Percentiles rank a stretch among this genome's conserved stretches.
Evolutionary conservation across 352 stramenopile genomes (phyloP).

Genomic region (Phytophthora podocarpi): DNA sequence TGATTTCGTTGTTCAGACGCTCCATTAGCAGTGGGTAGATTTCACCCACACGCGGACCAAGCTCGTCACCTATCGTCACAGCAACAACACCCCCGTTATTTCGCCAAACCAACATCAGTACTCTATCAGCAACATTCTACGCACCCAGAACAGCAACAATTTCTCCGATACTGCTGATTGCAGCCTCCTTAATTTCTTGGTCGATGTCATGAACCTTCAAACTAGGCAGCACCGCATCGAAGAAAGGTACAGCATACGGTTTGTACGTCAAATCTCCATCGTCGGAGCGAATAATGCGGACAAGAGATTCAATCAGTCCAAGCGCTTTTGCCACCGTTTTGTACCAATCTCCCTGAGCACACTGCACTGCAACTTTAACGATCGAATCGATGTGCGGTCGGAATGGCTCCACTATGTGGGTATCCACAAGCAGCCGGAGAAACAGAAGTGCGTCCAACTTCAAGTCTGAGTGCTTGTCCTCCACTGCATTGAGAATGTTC

Average conservation of each 20-base stretch:
- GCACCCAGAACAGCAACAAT: conserved; percentile 80
- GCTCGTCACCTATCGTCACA: conserved; percentile 64
- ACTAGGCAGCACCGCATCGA: conserved; percentile 93
- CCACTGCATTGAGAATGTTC: conserved; percentile 85
- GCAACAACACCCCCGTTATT: conserved; percentile 4
- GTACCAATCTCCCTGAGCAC: conserved; percentile 97
- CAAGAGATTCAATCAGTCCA: conserved; percentile 92
- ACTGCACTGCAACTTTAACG: conserved; percentile 87
- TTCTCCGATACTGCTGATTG: conserved; percentile 91
- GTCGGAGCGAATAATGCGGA: conserved; percentile 75
- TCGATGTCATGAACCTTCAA: conserved; percentile 97
- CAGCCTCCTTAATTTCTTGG: conserved; percentile 99
- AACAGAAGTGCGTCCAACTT: conserved; percentile 96
- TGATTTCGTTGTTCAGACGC: conserved; percentile 98
- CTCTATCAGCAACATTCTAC: conserved; percentile 6
- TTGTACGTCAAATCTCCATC: conserved; percentile 42
- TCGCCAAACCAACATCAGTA: not conserved
- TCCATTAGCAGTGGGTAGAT: conserved; percentile 95
- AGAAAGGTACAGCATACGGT: conserved; percentile 84
- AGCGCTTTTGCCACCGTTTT: conserved; percentile 97
- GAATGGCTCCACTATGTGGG: conserved; percentile 85
- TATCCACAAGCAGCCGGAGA: conserved; percentile 93
- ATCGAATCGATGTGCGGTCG: conserved; percentile 80
- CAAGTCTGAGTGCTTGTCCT: conserved; percentile 93
- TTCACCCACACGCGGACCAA: conserved; percentile 77